Evolutionary conservation across 1,284 basidiomycete genomes (phyloP), one percentile per base, ranked within the genome.

Genomic region (Xerocomus nothofagi): DNA sequence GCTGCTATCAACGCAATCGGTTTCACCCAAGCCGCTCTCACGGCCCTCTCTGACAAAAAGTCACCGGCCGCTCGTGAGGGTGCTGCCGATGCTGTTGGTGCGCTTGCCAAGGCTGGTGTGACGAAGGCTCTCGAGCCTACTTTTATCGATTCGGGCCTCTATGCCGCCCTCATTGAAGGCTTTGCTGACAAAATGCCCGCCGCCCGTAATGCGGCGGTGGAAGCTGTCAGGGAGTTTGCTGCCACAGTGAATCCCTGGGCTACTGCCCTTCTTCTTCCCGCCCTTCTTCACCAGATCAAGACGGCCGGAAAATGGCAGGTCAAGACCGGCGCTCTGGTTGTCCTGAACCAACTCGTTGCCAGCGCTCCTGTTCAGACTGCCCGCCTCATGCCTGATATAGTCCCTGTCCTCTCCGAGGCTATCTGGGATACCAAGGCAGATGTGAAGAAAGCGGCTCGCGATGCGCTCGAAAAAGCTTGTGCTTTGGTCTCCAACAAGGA

Each of bases 341-440:
- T 92, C 63, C 81, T 99, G 71, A 87, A 98, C 77, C 89, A 94
- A 78, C 84, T 99, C 71, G 88, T 98, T 68, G 75, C 73, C 59
- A 86, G 86, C 63, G 89, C 91, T 45, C 92, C 95, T 48, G 70
- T 76, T 57, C 94, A 97, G 77, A 91, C 85, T 60, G 91, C 91
- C 58, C 86, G 84, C 66, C 86, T 92, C 68, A 98, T 95, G 80
- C 95, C 96, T 57, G 92, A 97, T 54, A 94, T 98, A 64, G 89
- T 99, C 60, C 97, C 97, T 56, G 79, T 97, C 67, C 92, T 99
- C 70, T 73, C 94, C 44, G 96, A 94, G 69, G 94, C 89, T 56
- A 98, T 99, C 69, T 98, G 95, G 95, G 97, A 99, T 77, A 99
- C 97, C 77, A 99, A 99, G 82, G 84, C 92, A 56, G 95, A 98